Percentiles rank a stretch among this genome's conserved stretches.
Evolutionary conservation across 2,329 filamentous ascomycete species (phyloP).

Genomic region (Aspergillus ochraceoroseus): DNA sequence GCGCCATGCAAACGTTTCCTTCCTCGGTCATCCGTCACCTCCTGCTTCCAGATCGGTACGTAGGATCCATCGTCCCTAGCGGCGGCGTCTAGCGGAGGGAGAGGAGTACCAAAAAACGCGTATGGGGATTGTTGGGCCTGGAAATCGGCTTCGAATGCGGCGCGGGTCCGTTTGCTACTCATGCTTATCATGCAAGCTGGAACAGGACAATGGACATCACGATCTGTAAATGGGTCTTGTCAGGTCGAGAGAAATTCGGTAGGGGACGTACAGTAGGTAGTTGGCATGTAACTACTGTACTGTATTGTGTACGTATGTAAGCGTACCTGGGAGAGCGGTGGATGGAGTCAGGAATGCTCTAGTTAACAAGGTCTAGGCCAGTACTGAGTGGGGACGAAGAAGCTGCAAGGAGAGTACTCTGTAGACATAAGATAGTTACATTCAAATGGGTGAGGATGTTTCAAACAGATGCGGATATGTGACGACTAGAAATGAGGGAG

Average conservation of each 20-base stretch:
- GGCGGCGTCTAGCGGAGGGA: constrained; percentile 71
- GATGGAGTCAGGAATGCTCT: no score
- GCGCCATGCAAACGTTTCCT: constrained; percentile 89
- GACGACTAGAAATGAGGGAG: no score
- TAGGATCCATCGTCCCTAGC: constrained; percentile 85
- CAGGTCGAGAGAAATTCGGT: not conserved
- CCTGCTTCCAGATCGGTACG: constrained; percentile 96
- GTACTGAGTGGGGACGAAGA: no score
- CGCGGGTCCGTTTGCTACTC: constrained; percentile 74
- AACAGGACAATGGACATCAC: constrained; percentile 1
- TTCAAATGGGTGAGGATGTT: no score
- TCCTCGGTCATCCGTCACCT: constrained; percentile 87
- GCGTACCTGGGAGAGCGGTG: no score
- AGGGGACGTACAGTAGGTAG: no score
- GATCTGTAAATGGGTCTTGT: constrained; percentile 4
- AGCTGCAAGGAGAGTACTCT: no score
- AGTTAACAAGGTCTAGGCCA: no score
- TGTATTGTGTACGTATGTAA: no score
- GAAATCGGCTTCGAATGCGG: constrained; percentile 70
- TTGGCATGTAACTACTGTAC: no score
- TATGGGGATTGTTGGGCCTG: constrained; percentile 65
- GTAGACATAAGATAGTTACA: no score
- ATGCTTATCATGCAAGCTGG: constrained; percentile 43
- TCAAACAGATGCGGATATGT: no score
- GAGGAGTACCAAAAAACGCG: constrained; percentile 74